phyloP scores from a whole-genome alignment of 2,329 filamentous ascomycete genomes.

The Hansfordia pulvinata region DNA sequence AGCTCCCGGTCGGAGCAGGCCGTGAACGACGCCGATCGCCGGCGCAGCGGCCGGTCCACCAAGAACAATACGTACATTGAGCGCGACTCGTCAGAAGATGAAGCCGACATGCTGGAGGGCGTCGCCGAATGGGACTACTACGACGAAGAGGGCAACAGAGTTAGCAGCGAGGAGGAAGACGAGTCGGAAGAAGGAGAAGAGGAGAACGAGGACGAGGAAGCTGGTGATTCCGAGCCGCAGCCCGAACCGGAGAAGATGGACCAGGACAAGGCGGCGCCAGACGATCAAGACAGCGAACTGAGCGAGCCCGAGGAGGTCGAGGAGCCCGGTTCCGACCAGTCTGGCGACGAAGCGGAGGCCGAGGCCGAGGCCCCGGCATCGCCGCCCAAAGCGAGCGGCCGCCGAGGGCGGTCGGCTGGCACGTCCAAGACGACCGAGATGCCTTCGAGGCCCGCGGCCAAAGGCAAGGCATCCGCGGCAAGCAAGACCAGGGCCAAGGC shows the following conservation, averaged over 20 bases:
- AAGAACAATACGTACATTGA: conserved; percentile 37
- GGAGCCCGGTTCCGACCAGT: conserved; percentile 3
- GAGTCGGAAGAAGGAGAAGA: conserved; percentile 4
- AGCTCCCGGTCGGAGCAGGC: conserved; percentile 16
- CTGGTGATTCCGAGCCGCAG: conserved; percentile 1
- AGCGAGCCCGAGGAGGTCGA: conserved; percentile 2
- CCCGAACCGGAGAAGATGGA: background rate
- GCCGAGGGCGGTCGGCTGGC: conserved; percentile 11
- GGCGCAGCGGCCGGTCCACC: conserved; percentile 39
- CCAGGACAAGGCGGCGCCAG: too few species aligned
- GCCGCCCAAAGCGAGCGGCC: conserved; percentile 11
- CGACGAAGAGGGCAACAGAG: conserved; percentile 20
- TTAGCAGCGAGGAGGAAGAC: conserved; percentile 12
- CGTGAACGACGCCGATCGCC: conserved; percentile 29
- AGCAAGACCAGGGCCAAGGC: conserved; percentile 8
- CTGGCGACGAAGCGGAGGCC: conserved; percentile 3
- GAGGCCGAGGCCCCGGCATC: conserved; percentile 4
- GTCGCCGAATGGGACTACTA: conserved; percentile 45
- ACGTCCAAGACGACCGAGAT: too few species aligned
- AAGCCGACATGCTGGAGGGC: conserved; percentile 47
- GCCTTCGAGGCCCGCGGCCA: conserved; percentile 7
- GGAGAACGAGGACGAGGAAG: conserved; percentile 3
- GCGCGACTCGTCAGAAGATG: conserved; percentile 42
- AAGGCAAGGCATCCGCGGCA: conserved; percentile 10
- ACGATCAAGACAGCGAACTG: conserved; percentile 2